Evolutionary conservation across 495 filamentous ascomycete species (phyloP), one percentile per base, ranked within the genome.

Genomic region (Talaromyces nanjingensis): DNA sequence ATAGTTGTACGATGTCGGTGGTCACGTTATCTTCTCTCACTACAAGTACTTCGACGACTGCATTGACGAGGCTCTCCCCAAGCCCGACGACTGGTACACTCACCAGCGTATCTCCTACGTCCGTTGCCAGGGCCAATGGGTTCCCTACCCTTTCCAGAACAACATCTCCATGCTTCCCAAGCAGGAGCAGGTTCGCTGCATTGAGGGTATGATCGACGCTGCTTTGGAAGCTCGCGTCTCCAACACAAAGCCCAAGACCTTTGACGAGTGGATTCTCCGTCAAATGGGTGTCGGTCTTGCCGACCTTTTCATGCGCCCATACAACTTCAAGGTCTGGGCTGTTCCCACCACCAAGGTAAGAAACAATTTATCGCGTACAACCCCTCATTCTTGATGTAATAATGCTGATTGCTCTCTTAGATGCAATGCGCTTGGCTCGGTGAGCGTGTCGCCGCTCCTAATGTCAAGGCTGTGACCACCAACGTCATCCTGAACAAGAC

Each of bases 1-100:
- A 56, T 69, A 98, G 93, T 88, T 98, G 68, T 98, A 97, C 83
- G 94, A 98, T 83, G 94, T 98, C 70, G 94, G 94, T 74, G 94
- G 94, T 69, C 94, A 98, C 79, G 94, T 98, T 79, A 98, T 98
- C 77, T 98, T 98, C 86, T 98, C 94, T 65, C 94, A 98, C 85
- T 98, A 98, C 87, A 97, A 96, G 79, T 98, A 98, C 87, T 98
- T 98, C 76, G 94, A 98, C 79, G 96, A 98, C 81, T 96, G 91
- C 81, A 90, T 98, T 74, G 82, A 97, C 72, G 93, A 98, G 81
- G 94, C 94, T 63, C 86, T 98, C 53, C 96, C 94, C 67, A 91
- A 92, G 76, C 84, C 89, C 59, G 86, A 90, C 59, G 96, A 98
- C 81, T 98, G 94, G 94, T 97, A 91, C 77, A 91, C 86, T 62